phyloP scores from a whole-genome alignment of 768 basidiomycete species.

The Mrakia hoshinonis region DNA sequence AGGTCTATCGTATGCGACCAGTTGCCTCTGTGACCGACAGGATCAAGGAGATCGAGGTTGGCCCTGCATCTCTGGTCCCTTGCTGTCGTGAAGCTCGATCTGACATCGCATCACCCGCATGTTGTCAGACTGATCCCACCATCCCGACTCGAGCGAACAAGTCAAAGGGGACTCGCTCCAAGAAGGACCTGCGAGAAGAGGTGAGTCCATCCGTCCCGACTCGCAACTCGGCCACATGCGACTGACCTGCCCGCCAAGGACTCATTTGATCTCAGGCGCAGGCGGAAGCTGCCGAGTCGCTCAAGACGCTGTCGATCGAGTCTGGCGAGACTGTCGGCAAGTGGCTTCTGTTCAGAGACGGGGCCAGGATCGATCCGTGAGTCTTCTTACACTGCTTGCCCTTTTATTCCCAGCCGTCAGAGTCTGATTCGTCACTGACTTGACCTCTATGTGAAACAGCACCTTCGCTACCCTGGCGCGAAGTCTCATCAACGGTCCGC shows the following conservation, averaged over 20 bases:
- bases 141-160: not conserved
- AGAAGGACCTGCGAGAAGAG: conserved; percentile 6
- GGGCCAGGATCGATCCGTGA: not conserved
- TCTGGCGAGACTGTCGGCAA: not conserved
- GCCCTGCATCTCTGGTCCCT: not conserved
- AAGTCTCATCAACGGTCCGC: not conserved
- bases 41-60: not conserved
- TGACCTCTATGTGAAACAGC: not conserved
- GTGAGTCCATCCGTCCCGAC: not conserved
- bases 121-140: not conserved
- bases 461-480: not conserved
- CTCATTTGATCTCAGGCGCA: not conserved
- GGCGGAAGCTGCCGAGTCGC: not conserved
- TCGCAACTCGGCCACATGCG: not conserved
- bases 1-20: not conserved
- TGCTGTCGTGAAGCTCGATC: too few species aligned
- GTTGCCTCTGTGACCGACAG: not conserved
- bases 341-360: conserved; percentile 1
- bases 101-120: not conserved
- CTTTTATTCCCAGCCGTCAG: not conserved
- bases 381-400: not conserved
- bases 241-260: not conserved
- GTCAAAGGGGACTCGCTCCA: not conserved
- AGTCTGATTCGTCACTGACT: not conserved
- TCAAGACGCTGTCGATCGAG: not conserved